A percentile compares a stretch with the other conserved stretches of the same genome.
These are phyloP conservation scores for Cystobasidium sp. DNA, from an alignment of 1,284 basidiomycete genomes.

Conservation along the genomic window DNA sequence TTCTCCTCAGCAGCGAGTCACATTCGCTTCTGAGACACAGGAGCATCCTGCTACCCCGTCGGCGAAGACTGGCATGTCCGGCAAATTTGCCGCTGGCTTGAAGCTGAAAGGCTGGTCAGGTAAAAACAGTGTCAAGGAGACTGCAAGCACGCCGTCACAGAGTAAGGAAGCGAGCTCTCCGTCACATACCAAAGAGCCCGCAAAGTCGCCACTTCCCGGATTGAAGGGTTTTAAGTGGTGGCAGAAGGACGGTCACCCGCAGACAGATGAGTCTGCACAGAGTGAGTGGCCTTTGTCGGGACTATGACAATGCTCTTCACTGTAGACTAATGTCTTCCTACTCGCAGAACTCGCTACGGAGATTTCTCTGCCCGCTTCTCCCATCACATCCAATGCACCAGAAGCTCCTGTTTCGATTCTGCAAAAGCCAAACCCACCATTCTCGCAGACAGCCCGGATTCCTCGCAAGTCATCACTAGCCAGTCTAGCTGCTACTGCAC, in stretches of 20 bases:
- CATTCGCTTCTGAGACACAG: constrained; percentile 4
- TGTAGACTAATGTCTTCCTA: background rate
- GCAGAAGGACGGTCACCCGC: constrained; percentile 38
- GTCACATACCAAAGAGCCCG: constrained; percentile 3
- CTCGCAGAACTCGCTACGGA: constrained; percentile 16
- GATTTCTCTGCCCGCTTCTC: constrained; percentile 26
- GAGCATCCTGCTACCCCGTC: constrained; percentile 18
- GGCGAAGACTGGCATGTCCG: background rate
- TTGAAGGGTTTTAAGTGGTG: constrained; percentile 39
- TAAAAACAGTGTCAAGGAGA: constrained; percentile 10
- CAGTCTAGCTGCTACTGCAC: constrained; percentile 16
- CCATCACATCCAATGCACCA: constrained; percentile 15
- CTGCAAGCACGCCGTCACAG: background rate
- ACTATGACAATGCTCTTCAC: background rate
- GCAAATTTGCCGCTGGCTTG: constrained; percentile 29
- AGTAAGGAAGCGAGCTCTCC: constrained; percentile 5
- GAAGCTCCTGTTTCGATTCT: constrained; percentile 10
- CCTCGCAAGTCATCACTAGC: constrained; percentile 41
- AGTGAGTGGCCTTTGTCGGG: constrained; percentile 10
- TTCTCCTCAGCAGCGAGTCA: constrained; percentile 30
- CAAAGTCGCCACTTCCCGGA: constrained; percentile 17
- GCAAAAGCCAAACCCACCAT: constrained; percentile 17
- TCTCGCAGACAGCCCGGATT: constrained; percentile 20
- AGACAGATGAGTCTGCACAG: constrained; percentile 3
- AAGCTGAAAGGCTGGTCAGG: constrained; percentile 40